Conservation (phyloP, 140 eudicot genomes). For the Cichorium intybus region DNA sequence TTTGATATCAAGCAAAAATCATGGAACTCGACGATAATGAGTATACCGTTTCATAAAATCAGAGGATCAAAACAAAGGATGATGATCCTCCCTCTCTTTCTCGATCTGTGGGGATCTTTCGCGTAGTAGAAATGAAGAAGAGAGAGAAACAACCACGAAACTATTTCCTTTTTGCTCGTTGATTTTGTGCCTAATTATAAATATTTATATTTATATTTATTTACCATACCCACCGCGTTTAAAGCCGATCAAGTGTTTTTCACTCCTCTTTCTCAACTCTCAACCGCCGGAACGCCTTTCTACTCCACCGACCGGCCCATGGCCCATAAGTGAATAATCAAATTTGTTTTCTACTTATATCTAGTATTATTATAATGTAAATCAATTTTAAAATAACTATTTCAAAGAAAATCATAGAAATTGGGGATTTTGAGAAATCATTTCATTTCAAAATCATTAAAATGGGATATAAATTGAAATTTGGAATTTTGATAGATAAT, state of each 20-base stretch:
- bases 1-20: slow-evolving; percentile 9
- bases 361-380: neutral
- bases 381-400: neutral
- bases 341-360: neutral
- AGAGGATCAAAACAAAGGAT: slow-evolving; percentile 1
- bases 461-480: neutral
- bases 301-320: neutral
- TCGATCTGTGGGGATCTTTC: slow-evolving; percentile 27
- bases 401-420: neutral
- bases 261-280: slow-evolving; percentile 1
- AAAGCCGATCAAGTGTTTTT: slow-evolving; percentile 11
- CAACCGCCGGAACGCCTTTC: slow-evolving; percentile 5
- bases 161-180: slow-evolving; percentile 19
- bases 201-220: neutral
- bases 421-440: neutral
- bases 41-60: slow-evolving; percentile 26
- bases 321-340: neutral
- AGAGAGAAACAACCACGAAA: slow-evolving; percentile 27
- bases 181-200: slow-evolving; percentile 20
- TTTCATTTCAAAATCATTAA: neutral
- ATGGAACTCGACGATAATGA: slow-evolving; percentile 46
- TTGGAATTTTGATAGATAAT: neutral
- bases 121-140: slow-evolving; percentile 23
- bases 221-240: slow-evolving; percentile 29
- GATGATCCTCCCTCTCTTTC: slow-evolving; percentile 5